Evolutionary conservation across 768 basidiomycete genomes (phyloP), one percentile per base, ranked within the genome.

Genomic region (Rhodotorula diobovata): DNA sequence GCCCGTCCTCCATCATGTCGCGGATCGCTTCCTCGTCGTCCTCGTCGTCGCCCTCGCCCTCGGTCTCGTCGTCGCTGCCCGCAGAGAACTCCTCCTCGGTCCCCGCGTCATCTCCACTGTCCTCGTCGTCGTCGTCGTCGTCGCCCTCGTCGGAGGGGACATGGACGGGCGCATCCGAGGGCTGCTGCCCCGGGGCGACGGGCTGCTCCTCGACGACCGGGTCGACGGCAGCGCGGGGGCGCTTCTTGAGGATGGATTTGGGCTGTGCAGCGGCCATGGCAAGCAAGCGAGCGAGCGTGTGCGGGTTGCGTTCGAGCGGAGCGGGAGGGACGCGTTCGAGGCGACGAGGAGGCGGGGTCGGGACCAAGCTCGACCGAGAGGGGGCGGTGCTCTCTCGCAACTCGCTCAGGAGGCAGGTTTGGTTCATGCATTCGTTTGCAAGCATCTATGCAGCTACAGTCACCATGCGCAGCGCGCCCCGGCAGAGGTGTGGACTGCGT

Each of bases 171-270:
- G 45, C 51, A 46, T 43, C 61, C 20, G 61, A 63, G 28, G 57
- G 60, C 35, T 48, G 21, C n/a, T 62, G 43, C 10, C 63, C 61
- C 23, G 54, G 45, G 0, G 35, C 61, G 35, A 48, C 25, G 18
- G 70, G 67, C 48, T 46, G 37, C 55, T 71, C 70, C 61, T 66
- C 64, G 39, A 34, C 56, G 1, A 21, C 58, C 4, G 63, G 63
- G 30, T 66, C 68, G 62, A 69, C 70, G 28, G 61, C 67, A 7
- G 73, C 58, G 25, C 70, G 43, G 12, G 67, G 53, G 25, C 70
- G 73, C 64, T 75, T 74, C 70, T 71, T 75, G 45, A 75, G 67
- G 45, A 75, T 75, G 0, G 70, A 71, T 25, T 69, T 75, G 11
- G 70, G 70, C 50, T 56, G 54, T 23, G 43, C 30, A 1, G 48